Percentiles rank a stretch among this genome's conserved stretches.
Conservation (phyloP, 78 protist species). For the Polysphondylium violaceum region DNA sequence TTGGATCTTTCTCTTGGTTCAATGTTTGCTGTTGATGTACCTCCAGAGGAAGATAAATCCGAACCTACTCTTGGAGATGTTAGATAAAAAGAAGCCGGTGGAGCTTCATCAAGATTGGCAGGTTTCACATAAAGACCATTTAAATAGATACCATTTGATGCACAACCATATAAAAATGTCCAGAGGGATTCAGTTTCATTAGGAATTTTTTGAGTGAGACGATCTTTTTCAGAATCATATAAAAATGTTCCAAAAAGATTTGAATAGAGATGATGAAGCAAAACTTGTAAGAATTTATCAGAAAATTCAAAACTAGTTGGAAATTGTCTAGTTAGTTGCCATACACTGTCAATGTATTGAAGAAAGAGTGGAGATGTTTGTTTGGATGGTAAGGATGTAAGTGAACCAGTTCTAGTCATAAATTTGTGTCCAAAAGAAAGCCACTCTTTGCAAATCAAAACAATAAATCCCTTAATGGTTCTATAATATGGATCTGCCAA, state of each 20-base stretch:
- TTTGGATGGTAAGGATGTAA: neutral
- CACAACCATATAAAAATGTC: constrained; percentile 23
- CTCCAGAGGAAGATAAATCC: neutral
- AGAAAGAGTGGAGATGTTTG: constrained; percentile 94
- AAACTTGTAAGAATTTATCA: constrained; percentile 27
- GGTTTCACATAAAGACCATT: constrained; percentile 31
- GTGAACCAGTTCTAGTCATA: constrained; percentile 67
- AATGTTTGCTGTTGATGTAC: neutral
- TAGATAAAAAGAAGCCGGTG: neutral
- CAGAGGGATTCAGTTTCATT: constrained; percentile 47
- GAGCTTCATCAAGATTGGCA: neutral
- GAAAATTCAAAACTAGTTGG: constrained; percentile 92
- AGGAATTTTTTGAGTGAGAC: neutral
- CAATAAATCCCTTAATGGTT: constrained; percentile 91
- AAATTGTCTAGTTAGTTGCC: constrained; percentile 87
- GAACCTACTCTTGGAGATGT: too few species aligned
- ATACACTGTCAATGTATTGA: constrained; percentile 95
- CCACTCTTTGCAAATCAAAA: constrained; percentile 93
- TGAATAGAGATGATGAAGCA: constrained; percentile 59
- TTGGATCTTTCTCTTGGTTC: neutral
- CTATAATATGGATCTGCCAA: constrained; percentile 94
- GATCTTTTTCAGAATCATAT: constrained; percentile 57
- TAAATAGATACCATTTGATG: neutral
- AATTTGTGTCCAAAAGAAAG: constrained; percentile 89
- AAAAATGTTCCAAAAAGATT: constrained; percentile 71